Evolutionary conservation across 1,284 basidiomycete genomes (phyloP), one percentile per base, ranked within the genome.

Genomic region (Ceratobasidium sp.): DNA sequence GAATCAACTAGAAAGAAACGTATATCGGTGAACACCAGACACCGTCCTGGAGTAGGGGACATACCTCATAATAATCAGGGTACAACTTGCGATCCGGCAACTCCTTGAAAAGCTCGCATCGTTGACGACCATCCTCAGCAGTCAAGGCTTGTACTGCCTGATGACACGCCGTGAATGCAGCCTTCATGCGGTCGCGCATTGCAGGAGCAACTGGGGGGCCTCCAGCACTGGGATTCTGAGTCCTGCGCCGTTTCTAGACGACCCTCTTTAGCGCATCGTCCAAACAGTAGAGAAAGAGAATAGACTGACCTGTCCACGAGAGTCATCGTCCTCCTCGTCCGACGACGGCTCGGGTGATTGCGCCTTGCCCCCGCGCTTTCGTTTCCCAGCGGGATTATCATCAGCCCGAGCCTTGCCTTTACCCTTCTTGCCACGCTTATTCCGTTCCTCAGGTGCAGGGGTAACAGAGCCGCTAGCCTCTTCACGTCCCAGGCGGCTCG

Each of bases 1-100:
- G 81, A 78, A 91, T 90, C 77, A 89, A 81, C 55, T 88, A 84
- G 80, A 95, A 96, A 98, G 98, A 79, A 98, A 94, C 7, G 95
- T 94, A 80, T 98, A 93, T 89, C 87, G 78, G 18, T 46, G 5
- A 9, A 21, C 46, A 73, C 16, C 73, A 21, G 69, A 64, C 55
- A 64, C 28, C 30, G 59, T 38, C 30, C 18, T 21, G 18, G 52
- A 47, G n/a, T n/a, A n/a, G n/a, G n/a, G 28, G 32, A 54, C 50
- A 7, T n/a, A 69, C 67, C 7, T 66, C 44, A 61, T 61, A 59
- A 9, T 64, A 61, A 52, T 67, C 57, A 46, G 49, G 87, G 77
- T 78, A 91, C 90, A 58, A 13, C 80, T 87, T 85, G 80, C 85
- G 89, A 80, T 92, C 89, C 11, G 94, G 94, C 14, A 91, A 85